These are phyloP conservation scores for Coemansia sp. DNA, from an alignment of 192 early-diverging fungal genomes.

Conservation along the genomic window DNA sequence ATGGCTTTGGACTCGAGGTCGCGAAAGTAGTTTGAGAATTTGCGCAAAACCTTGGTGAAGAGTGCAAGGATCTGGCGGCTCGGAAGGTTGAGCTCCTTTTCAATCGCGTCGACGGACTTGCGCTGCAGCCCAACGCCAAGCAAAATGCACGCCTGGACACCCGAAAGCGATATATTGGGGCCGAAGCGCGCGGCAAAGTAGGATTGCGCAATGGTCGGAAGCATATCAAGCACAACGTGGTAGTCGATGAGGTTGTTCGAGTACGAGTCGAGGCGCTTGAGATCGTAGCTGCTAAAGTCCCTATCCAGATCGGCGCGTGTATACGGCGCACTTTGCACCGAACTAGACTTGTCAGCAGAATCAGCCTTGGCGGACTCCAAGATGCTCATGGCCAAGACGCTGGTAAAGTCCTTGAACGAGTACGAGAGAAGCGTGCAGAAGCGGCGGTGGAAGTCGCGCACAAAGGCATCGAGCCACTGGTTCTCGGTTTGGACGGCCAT, in stretches of 20 bases:
- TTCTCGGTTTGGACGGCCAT: constrained; percentile 56
- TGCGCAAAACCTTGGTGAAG: constrained; percentile 93
- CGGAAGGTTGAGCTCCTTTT: constrained; percentile 83
- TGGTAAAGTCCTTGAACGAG: constrained; percentile 82
- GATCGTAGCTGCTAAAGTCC: constrained; percentile 68
- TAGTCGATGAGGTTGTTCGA: constrained; percentile 96
- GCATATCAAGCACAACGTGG: constrained; percentile 93
- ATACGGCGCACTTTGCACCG: constrained; percentile 3
- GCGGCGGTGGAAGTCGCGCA: constrained; percentile 88
- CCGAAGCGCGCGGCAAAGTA: constrained; percentile 76
- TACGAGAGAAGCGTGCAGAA: constrained; percentile 88
- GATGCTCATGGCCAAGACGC: constrained; percentile 80
- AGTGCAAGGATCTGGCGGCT: constrained; percentile 87
- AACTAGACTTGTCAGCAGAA: constrained; percentile 3
- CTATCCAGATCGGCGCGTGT: constrained; percentile 22
- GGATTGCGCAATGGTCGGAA: constrained; percentile 77
- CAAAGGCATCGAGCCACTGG: constrained; percentile 87
- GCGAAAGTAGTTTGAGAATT: constrained; percentile 72
- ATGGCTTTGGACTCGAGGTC: constrained; percentile 55
- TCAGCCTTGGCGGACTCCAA: constrained; percentile 70
- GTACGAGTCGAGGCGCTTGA: constrained; percentile 96
- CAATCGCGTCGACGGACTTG: constrained; percentile 87
- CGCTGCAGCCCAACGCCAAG: constrained; percentile 91
- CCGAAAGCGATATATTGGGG: constrained; percentile 67
- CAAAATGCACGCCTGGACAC: constrained; percentile 85